Base-by-base conservation (phyloP, 2,329 filamentous ascomycete species). In the Apiospora pterosperma region DNA sequence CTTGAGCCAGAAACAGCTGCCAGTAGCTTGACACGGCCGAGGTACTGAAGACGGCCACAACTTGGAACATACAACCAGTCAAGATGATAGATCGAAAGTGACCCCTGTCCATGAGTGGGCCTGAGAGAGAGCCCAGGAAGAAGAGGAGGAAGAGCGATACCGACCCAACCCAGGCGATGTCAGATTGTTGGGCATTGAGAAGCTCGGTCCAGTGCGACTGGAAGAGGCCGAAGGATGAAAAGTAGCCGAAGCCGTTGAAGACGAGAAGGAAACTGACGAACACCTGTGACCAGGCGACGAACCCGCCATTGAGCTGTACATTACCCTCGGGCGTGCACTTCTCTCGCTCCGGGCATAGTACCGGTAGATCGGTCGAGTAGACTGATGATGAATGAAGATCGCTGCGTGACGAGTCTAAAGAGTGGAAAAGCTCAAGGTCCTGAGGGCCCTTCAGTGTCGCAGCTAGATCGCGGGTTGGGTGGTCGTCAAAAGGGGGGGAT, bases 21-120 rank as follows among this genome's bases (percentile, higher is more conserved):
- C 81, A 86, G 70, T 82, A 84, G 63, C 79, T 68, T 0, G 73
- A 74, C 63, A 79, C 80, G 14, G 86, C 71, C 68, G 81, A 83
- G 48, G 80, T 81, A 78, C 84, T 83, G 79, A 86, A 84, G 63
- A 83, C 76, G 12, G 82, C 82, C 61, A 86, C 79, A n/a, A 83
- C 78, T 1, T 84, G 74, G 64, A 82, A 73, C 62, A 82, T 70
- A 36, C 77, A 76, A 12, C 82, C 83, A 36, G 78, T 75, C 34
- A 76, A 64, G 23, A 85, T 72, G 10, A 86, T 73, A 4, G 71
- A 65, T 4, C 77, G 77, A 59, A 84, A 79, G 66, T 82, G 82
- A 19, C 83, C 83, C 16, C 79, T 77, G 73, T 87, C 84, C 67
- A 83, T 85, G 12, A 86, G 68, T 3, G 83, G 83, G 5, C 84